These are phyloP conservation scores for Linnemannia schmuckeri DNA, from an alignment of 192 early-diverging fungal species.

Conservation along the genomic window DNA sequence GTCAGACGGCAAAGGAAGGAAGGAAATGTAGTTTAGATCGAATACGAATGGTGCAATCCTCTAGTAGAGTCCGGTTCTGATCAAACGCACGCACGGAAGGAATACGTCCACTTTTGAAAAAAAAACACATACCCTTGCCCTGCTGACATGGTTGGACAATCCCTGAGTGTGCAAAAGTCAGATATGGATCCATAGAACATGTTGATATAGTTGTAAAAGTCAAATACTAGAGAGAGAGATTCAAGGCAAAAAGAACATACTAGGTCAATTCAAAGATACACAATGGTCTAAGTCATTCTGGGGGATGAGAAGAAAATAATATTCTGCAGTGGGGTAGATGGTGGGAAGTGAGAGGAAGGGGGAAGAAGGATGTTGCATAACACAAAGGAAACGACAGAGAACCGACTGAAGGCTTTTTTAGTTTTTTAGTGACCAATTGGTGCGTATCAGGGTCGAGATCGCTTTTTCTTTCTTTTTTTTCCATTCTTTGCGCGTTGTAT, in stretches of 20 bases:
- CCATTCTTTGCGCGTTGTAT: not conserved
- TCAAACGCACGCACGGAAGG: not conserved
- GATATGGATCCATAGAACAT: slow-evolving; percentile 92
- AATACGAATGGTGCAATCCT: not conserved
- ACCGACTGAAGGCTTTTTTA: not conserved
- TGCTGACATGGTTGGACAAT: slow-evolving; percentile 91
- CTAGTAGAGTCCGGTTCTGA: not conserved
- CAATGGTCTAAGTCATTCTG: not conserved
- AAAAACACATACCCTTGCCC: slow-evolving; percentile 65
- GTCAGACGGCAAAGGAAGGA: slow-evolving; percentile 1
- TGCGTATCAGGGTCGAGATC: not conserved
- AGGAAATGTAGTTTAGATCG: not conserved
- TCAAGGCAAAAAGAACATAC: not conserved
- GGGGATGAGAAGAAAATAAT: not conserved
- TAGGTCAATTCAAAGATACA: not conserved
- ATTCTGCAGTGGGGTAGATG: not conserved
- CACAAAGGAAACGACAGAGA: not conserved
- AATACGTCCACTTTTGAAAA: not conserved
- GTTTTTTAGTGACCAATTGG: not conserved
- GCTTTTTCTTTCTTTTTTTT: not conserved
- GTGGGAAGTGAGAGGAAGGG: not conserved
- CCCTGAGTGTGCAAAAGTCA: slow-evolving; percentile 87
- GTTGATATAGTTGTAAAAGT: slow-evolving; percentile 95
- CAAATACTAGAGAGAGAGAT: slow-evolving; percentile 70
- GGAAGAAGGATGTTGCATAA: slow-evolving; percentile 4